Evolutionary conservation across 2,329 filamentous ascomycete genomes (phyloP).

Genomic region (Ophiostoma perfectum): DNA sequence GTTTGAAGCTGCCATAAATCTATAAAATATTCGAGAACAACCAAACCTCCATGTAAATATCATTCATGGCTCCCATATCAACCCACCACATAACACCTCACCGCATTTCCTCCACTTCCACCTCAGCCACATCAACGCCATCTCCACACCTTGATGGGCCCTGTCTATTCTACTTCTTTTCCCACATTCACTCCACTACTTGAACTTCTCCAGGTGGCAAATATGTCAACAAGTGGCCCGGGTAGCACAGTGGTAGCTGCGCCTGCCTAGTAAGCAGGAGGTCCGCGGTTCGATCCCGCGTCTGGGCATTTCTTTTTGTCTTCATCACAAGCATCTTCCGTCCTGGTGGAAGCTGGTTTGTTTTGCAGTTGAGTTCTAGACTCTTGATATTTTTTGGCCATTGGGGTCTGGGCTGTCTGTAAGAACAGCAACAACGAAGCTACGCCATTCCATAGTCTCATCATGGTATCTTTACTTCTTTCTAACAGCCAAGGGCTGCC

Average conservation of each 20-base stretch:
- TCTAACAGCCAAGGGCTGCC: too few relatives aligned
- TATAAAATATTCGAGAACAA: neutral
- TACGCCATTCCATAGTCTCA: too few relatives aligned
- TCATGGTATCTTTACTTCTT: too few relatives aligned
- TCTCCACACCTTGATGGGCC: neutral
- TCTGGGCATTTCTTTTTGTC: constrained; percentile 9
- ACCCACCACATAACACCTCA: constrained; percentile 8
- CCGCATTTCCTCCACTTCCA: neutral
- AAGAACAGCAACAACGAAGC: too few relatives aligned
- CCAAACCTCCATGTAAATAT: neutral
- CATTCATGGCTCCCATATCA: neutral
- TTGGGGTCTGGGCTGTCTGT: too few relatives aligned
- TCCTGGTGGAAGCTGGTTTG: neutral
- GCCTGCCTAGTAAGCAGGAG: constrained; percentile 16
- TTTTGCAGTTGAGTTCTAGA: neutral
- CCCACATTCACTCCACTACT: neutral
- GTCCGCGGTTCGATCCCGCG: constrained; percentile 15
- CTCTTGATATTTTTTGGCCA: too few relatives aligned
- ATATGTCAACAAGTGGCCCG: constrained; percentile 6
- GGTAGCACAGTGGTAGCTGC: constrained; percentile 16
- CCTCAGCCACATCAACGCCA: constrained; percentile 2
- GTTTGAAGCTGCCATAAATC: neutral
- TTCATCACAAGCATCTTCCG: neutral
- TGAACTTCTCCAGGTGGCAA: neutral
- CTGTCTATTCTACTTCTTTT: neutral